Base-by-base conservation (phyloP, 441 rosid genomes). In the Viola pubescens region DNA sequence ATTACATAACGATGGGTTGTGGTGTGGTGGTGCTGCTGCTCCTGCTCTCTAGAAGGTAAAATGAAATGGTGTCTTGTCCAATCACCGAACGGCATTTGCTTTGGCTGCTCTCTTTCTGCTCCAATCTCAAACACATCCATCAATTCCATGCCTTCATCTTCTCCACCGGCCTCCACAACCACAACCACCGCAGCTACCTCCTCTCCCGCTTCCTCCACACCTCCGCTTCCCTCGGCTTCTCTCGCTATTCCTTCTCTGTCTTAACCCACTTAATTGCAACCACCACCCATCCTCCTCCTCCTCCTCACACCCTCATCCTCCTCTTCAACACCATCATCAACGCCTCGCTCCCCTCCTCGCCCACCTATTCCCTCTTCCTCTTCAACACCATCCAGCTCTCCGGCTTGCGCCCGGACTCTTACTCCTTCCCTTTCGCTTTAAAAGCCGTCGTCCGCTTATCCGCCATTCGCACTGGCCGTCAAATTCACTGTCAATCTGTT, bases 261-360 rank as follows among this genome's bases (percentile, higher is more conserved):
- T 1, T 26, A 26, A 26, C 34, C 34, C 34, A 26, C 34, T 26
- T 26, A 26, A 26, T 26, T 2, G 3, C 34, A 26, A 26, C 34
- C 34, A 26, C 34, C 34, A 2, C 1, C 34, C 34, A 26, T 26
- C 8, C 74, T 82, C 43, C 77, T 86, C 12, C 50, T 59, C 58
- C 65, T 42, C 55, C 52, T 34, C 16, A 26, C 65, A 37, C 63
- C 68, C 7, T 34, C 5, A 9, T 81, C 43, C 64, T 56, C 56
- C 74, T 82, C 61, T 73, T 63, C 59, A 87, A 89, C 77, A 68
- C 80, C 61, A 70, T 82, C 69, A 81, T 83, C 69, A 83, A 69
- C 72, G 74, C 80, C 34, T 26, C 34, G 44, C 74, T 87, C 44
- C 80, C 85, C 37, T 64, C 61, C 58, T 66, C 63, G 3, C 75